Evolutionary conservation across 1,139 yeast genomes (phyloP), one percentile per base, ranked within the genome.

Genomic region (Saccharomyces hybrid): DNA sequence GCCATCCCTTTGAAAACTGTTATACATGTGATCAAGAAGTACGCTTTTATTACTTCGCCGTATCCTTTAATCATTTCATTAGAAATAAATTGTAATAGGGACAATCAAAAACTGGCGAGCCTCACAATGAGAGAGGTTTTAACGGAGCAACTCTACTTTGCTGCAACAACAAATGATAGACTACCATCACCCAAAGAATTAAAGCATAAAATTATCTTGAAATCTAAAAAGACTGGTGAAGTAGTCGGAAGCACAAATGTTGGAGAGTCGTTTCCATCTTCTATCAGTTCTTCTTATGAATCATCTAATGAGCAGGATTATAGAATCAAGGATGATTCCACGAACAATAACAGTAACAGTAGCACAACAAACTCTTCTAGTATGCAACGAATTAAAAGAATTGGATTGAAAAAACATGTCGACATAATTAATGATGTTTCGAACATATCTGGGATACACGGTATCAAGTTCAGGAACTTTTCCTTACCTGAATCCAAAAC

Each of bases 401-500:
- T 62, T 5, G 62, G 58, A 16, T 26, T 66, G 7, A 61, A 61
- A 49, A 69, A 66, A 23, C 71, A 65, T 19, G 63, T 69, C 13
- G 72, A 71, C 51, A 74, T 83, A 5, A 65, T 74, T 1, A 74
- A 77, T 1, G 83, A 79, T 50, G 70, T 93, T 8, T 79, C 91
- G 7, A 68, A 62, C 85, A 88, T 29, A 76, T 89, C 56, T 81
- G 87, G 70, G 58, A 84, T 54, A 3, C 82, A 83, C 59, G 97
- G 97, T 0, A 67, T 82, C 41, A 88, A 86, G 64, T 91, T 86
- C 66, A 75, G 88, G 29, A 89, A 89, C 67, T 89, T 90, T 64
- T 83, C 96, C 0, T 73, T 88, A 41, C 96, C 97, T 0, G 95
- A 87, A 62, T 88, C 97, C 0, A 89, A 90, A 65, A 79, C 88